phyloP scores from a whole-genome alignment of 495 filamentous ascomycete species.

The Acidiella bohemica region DNA sequence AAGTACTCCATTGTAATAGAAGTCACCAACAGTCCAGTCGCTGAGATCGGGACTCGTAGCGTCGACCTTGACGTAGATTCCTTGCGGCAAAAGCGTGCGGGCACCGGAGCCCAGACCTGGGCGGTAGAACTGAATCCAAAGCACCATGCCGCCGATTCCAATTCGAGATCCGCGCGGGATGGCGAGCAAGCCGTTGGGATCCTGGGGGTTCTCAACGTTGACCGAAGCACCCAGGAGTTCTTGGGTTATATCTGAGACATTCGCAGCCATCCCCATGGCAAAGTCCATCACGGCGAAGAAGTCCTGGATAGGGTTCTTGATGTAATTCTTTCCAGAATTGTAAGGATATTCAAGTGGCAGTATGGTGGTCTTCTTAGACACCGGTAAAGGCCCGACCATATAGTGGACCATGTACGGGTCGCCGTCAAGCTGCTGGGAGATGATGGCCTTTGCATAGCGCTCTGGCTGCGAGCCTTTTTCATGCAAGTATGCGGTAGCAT shows the following conservation, averaged over 20 bases:
- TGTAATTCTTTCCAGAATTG: constrained; percentile 31
- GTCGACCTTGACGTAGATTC: constrained; percentile 16
- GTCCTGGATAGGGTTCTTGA: constrained; percentile 26
- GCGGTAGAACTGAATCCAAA: constrained; percentile 17
- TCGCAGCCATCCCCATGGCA: constrained; percentile 22
- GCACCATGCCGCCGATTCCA: constrained; percentile 8
- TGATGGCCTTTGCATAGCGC: constrained; percentile 36
- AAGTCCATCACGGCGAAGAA: constrained; percentile 19
- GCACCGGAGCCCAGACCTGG: constrained; percentile 11
- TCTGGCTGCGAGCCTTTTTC: constrained; percentile 24
- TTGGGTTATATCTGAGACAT: constrained; percentile 30
- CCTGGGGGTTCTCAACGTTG: constrained; percentile 7
- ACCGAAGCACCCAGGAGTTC: constrained; percentile 21
- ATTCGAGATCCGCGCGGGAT: constrained; percentile 9
- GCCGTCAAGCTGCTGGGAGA: constrained; percentile 31
- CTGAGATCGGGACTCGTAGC: constrained; percentile 8
- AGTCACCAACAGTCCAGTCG: constrained; percentile 35
- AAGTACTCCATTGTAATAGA: constrained; percentile 38
- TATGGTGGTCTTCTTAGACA: constrained; percentile 17
- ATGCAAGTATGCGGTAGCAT: constrained; percentile 35
- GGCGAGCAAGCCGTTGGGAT: constrained; percentile 12
- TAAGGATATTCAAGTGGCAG: constrained; percentile 22
- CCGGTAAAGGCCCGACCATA: constrained; percentile 37
- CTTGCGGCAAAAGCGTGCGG: constrained; percentile 14
- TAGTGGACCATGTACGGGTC: constrained; percentile 35